A percentile compares a stretch with the other conserved stretches of the same genome.
Evolutionary conservation across 306 rosid species (phyloP).

Genomic region (Citrullus colocynthis): DNA sequence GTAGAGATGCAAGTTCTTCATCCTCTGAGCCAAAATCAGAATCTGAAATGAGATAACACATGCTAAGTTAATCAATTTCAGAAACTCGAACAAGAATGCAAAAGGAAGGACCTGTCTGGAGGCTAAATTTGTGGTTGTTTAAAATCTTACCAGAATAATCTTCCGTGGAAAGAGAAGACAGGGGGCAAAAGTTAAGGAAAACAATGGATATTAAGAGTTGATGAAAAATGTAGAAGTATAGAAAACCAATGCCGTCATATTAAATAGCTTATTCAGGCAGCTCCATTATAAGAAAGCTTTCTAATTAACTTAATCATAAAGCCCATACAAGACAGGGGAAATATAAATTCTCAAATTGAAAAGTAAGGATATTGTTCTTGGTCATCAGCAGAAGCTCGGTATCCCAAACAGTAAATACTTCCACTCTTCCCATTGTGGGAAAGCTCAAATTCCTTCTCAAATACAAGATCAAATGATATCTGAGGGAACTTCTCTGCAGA

Average conservation of each 20-base stretch:
- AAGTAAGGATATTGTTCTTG: constrained; percentile 50
- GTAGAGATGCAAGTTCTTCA: constrained; percentile 19
- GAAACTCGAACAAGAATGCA: background rate
- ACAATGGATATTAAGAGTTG: background rate
- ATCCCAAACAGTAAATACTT: constrained; percentile 59
- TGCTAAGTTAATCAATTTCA: background rate
- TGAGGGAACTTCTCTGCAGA: constrained; percentile 51
- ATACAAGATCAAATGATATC: constrained; percentile 49
- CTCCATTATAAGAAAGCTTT: background rate
- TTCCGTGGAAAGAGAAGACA: constrained; percentile 25
- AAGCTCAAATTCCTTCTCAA: constrained; percentile 79
- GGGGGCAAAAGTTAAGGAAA: constrained; percentile 35
- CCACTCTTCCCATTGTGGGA: constrained; percentile 58
- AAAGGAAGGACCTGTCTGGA: no score
- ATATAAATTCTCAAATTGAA: background rate
- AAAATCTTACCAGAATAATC: constrained; percentile 27
- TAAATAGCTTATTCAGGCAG: background rate
- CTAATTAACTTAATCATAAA: background rate
- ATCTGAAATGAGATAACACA: constrained; percentile 17
- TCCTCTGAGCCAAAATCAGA: constrained; percentile 22
- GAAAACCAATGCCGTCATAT: background rate
- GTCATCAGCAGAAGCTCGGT: constrained; percentile 21
- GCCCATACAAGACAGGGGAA: background rate
- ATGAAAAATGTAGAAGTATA: no score
- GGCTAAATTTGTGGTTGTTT: no score